Base-by-base conservation (phyloP, 208 protist genomes). In the Blechomonas ayalai region DNA sequence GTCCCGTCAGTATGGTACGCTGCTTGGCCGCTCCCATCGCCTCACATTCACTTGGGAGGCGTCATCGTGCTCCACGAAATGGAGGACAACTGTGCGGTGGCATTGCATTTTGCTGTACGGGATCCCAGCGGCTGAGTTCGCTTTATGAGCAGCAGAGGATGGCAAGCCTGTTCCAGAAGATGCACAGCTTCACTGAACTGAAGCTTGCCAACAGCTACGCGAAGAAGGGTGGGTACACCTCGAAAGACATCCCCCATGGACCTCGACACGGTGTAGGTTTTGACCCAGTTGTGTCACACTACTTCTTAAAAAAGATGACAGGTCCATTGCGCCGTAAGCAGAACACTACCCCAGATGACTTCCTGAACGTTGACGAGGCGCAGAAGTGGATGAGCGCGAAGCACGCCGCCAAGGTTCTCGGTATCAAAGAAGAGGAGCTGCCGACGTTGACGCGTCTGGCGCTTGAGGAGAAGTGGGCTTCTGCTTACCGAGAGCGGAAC, bases 331-430 rank as follows among this genome's bases (percentile, higher is more conserved):
- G 56, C 36, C 76, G 76, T 5, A 90, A 86, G 54, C 47, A 53
- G 29, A 56, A 59, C 53, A 77, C 63, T 10, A 67, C 59, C 4
- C 69, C 64, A 0, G 76, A 86, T 42, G 77, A 90, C 39, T 85
- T 67, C 47, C 50, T 90, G 8, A 77, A 75, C 31, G 59, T 86
- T 8, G 77, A 87, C 15, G 80, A 92, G 57, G 31, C 68, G 2
- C 55, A 58, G 7, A 84, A 84, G 61, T 92, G 84, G 81, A 89
- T 92, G 76, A 78, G 90, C 18, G 76, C 78, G 15, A 61, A 63
- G 40, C 50, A 66, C 16, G 84, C 84, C 1, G 84, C 84, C 3
- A 84, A 86, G 64, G 67, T 87, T 10, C 67, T 92, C 4, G 70
- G 67, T 8, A 81, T 92, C 37, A 87, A 81, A 57, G 80, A 89